These are phyloP conservation scores for Tetragonia tetragonoides DNA, from an alignment of 148 eudicot genomes.

Conservation along the genomic window DNA sequence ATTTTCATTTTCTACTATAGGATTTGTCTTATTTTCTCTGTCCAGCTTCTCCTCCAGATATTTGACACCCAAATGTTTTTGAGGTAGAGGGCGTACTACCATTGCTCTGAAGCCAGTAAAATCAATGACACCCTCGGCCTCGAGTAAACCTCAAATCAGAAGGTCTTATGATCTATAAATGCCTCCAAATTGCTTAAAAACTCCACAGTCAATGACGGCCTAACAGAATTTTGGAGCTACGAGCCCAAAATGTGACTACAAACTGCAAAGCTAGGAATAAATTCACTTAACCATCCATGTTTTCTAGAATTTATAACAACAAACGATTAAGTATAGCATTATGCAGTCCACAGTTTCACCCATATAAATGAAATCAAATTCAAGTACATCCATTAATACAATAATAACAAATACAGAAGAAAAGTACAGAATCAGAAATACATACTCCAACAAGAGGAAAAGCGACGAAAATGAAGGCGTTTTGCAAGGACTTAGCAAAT, in stretches of 20 bases:
- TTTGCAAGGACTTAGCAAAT: constrained; percentile 53
- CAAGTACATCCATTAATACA: no score
- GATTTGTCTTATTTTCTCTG: not conserved
- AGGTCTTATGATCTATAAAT: not conserved
- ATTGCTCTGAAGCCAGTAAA: not conserved
- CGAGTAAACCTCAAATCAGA: not conserved
- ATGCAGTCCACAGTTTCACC: not conserved
- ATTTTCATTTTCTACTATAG: not conserved
- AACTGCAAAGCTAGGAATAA: no score
- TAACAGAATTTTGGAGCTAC: not conserved
- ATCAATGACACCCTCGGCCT: not conserved
- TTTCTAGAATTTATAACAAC: no score
- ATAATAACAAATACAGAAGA: not conserved
- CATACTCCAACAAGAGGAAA: constrained; percentile 97
- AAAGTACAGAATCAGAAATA: not conserved
- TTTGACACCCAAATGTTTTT: no score
- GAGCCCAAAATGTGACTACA: not conserved
- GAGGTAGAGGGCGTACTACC: no score
- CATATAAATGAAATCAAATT: not conserved
- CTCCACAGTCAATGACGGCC: not conserved
- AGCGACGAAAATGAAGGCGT: constrained; percentile 46
- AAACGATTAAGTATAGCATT: not conserved
- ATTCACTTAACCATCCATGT: no score
- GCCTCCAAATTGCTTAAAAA: no score
- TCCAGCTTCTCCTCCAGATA: not conserved